Base-by-base conservation (phyloP, 2,329 filamentous ascomycete species). In the Seiridium unicorne region DNA sequence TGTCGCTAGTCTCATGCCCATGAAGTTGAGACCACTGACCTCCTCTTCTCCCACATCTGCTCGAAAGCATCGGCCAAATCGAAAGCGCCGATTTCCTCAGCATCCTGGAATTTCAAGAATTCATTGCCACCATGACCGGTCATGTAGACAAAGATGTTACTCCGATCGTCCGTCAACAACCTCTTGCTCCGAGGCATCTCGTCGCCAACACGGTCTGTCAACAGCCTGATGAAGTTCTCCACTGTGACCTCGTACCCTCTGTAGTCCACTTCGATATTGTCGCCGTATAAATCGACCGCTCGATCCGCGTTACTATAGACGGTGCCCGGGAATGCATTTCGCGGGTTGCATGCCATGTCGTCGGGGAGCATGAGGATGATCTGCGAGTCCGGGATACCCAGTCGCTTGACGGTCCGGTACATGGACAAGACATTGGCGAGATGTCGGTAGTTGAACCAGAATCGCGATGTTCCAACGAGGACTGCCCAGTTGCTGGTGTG, bases 281-380 rank as follows among this genome's bases (percentile, higher is more conserved):
- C 93, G 63, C 96, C 95, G 74, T 99, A 99, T 4, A 99, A 83
- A 72, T 99, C 95, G 54, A 99, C 89, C 7, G 92, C 93, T 65
- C 95, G 91, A 75, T 97, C 93, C 44, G 95, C 93, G 73, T 99
- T 98, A 78, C 95, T 97, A 84, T 98, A 99, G 36, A 99, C 95
- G 57, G 93, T 97, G 57, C 95, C 95, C 0, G 95, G 93, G 75
- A 99, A 99, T 55, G 93, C 93, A 74, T 99, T 99, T 70, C 95
- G 92, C 38, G 95, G 95, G 77, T 99, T 99, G 83, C 95, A 99
- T 44, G 95, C 95, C 92, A 99, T 98, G 79, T 99, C 95, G 75
- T 99, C 95, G 31, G 95, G 95, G n/a, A 99, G 87, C 93, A 99
- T 98, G 66, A 99, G 90, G 74, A 99, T 98, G 77, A 99, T 99